These are phyloP conservation scores for Ettlia oleoabundans DNA, from an alignment of 139 green algal species.

Conservation along the genomic window DNA sequence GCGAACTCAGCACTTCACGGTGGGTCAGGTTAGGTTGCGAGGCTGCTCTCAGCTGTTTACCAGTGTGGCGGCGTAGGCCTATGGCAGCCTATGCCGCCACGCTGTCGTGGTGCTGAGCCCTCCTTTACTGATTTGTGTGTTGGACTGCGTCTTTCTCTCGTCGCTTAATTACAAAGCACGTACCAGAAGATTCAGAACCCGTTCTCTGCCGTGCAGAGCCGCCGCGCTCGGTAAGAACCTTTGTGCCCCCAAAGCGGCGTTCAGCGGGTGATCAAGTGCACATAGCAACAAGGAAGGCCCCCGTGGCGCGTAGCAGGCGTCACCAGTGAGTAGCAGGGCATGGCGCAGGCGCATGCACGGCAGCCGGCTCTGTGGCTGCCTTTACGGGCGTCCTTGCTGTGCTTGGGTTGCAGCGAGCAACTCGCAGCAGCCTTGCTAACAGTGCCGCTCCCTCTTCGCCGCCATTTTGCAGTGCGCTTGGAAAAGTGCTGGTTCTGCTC, in stretches of 20 bases:
- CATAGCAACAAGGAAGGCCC: conserved; percentile 1
- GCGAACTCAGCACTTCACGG: too few relatives aligned
- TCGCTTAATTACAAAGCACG: too few relatives aligned
- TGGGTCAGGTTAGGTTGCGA: too few relatives aligned
- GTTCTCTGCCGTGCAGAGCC: not conserved
- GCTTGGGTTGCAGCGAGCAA: not conserved
- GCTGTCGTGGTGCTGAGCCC: too few relatives aligned
- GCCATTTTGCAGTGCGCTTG: conserved; percentile 76
- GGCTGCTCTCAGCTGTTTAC: too few relatives aligned
- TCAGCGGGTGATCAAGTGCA: not conserved
- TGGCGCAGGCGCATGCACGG: conserved; percentile 7
- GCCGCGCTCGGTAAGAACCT: too few relatives aligned
- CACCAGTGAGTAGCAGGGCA: not conserved
- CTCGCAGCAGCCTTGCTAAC: too few relatives aligned
- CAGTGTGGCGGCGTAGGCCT: too few relatives aligned
- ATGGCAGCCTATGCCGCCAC: too few relatives aligned
- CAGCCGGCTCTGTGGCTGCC: not conserved
- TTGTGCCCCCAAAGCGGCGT: too few relatives aligned
- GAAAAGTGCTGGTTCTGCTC: conserved; percentile 99
- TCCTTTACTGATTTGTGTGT: too few relatives aligned
- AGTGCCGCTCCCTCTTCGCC: not conserved
- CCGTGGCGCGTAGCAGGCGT: not conserved
- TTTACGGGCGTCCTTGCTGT: not conserved
- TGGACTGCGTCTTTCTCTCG: too few relatives aligned
- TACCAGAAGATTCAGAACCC: not conserved